Conservation (phyloP, 2,329 filamentous ascomycete genomes). For the Zasmidium angulare region DNA sequence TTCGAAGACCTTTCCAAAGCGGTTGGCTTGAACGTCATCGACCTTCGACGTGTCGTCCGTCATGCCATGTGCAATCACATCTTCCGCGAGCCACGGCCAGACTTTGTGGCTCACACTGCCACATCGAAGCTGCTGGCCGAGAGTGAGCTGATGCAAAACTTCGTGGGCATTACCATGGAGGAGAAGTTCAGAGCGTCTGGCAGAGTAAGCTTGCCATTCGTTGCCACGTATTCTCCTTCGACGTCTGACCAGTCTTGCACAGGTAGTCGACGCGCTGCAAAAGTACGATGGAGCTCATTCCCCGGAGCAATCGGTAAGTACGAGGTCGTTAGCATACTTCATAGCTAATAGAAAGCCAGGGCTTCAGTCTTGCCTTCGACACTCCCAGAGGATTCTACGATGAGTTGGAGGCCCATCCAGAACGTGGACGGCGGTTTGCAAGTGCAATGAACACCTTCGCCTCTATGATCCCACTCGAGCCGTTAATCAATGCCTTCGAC, state of each 20-base stretch:
- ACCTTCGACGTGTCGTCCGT: background rate
- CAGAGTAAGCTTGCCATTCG: background rate
- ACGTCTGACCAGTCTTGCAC: no score
- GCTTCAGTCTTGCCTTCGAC: background rate
- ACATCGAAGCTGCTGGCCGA: conserved; percentile 1
- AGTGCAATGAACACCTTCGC: background rate
- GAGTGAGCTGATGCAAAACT: background rate
- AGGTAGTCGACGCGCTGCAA: background rate
- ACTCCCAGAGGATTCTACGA: background rate
- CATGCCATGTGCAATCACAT: background rate
- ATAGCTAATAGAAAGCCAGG: background rate
- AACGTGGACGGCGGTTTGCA: background rate
- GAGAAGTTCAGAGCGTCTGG: background rate
- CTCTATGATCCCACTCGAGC: background rate
- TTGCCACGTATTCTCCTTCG: no score
- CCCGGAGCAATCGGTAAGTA: background rate
- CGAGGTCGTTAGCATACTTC: background rate
- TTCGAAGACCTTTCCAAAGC: background rate
- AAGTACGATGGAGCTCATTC: background rate
- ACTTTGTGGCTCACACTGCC: background rate
- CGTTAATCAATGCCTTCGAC: background rate
- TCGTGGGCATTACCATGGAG: background rate
- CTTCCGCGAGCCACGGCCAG: background rate
- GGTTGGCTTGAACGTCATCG: background rate
- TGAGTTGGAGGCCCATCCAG: background rate